Base-by-base conservation (phyloP, 2,329 filamentous ascomycete genomes). In the Cladosporium sphaerospermum region DNA sequence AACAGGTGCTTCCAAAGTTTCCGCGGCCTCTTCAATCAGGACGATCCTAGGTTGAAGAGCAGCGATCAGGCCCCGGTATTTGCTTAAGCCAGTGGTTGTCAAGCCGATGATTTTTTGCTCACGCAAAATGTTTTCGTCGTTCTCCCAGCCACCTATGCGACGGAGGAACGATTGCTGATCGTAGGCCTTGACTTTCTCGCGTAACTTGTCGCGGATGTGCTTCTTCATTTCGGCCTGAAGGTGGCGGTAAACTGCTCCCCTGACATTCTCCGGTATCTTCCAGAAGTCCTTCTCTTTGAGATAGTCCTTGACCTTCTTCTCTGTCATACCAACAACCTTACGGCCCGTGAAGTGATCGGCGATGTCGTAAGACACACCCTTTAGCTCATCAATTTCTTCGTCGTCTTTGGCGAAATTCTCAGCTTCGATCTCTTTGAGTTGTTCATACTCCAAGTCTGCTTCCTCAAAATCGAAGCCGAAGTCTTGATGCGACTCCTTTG, bases 71-170 rank as follows among this genome's bases (percentile, higher is more conserved):
- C 78, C 80, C 3, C 88, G 82, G 56, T 93, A 92, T 61, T 95
- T 95, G 68, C 84, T 85, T 8, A 95, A 66, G 1, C 89, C 88
- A 0, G 89, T 95, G 0, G 86, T 90, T 0, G 89, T 95, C 74
- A 84, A 78, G 8, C 83, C 83, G 48, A 86, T 76, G 23, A 86
- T 65, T 52, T 76, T 80, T 4, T 79, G 73, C 47, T 80, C 79
- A 33, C 79, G 78, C 3, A 92, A 70, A 19, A 88, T 75, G 18
- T 78, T 70, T 8, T 77, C 69, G 54, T 89, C 80, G 34, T 75
- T 73, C 54, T 84, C 77, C 75, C 79, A 85, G 23, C 74, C 77
- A 13, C 77, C 78, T 16, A 79, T 75, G 47, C 79, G 82, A 7
- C 82, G 68, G 11, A 81, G 72, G 9, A 71, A 70, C 31, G 79